Conservation (phyloP, 2,329 filamentous ascomycete species). For the Colletotrichum incanum region DNA sequence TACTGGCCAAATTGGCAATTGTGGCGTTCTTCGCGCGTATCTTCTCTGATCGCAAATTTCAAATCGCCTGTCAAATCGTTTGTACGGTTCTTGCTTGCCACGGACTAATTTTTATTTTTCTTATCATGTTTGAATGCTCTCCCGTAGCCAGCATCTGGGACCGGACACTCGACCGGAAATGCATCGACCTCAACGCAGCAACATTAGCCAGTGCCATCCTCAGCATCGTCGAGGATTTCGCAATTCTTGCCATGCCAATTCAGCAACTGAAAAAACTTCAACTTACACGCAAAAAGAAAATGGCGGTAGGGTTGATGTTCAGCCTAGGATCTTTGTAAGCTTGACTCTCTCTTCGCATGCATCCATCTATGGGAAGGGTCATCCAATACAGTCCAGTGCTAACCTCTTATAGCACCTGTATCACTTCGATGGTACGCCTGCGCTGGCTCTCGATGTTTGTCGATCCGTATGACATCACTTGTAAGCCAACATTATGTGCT, state of each 20-base stretch:
- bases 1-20: slow-evolving; percentile 47
- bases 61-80: slow-evolving; percentile 28
- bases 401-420: slow-evolving; percentile 36
- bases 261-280: slow-evolving; percentile 34
- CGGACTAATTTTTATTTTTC: slow-evolving; percentile 44
- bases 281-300: slow-evolving; percentile 28
- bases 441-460: slow-evolving; percentile 36
- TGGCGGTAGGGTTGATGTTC: slow-evolving; percentile 40
- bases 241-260: slow-evolving; percentile 41
- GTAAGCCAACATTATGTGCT: background rate
- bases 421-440: slow-evolving; percentile 42
- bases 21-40: slow-evolving; percentile 46
- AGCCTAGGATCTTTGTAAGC: slow-evolving; percentile 44
- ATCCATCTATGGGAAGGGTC: background rate
- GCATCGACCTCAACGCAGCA: slow-evolving; percentile 37
- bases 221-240: slow-evolving; percentile 42
- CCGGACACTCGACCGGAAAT: slow-evolving; percentile 33
- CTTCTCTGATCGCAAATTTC: slow-evolving; percentile 41
- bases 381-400: background rate
- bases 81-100: slow-evolving; percentile 40
- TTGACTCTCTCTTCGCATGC: background rate
- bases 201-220: slow-evolving; percentile 32
- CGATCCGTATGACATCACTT: slow-evolving; percentile 26
- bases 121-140: slow-evolving; percentile 45
- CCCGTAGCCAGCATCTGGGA: slow-evolving; percentile 44